Evolutionary conservation across 768 basidiomycete genomes (phyloP).

Genomic region (Mycena latifolia): DNA sequence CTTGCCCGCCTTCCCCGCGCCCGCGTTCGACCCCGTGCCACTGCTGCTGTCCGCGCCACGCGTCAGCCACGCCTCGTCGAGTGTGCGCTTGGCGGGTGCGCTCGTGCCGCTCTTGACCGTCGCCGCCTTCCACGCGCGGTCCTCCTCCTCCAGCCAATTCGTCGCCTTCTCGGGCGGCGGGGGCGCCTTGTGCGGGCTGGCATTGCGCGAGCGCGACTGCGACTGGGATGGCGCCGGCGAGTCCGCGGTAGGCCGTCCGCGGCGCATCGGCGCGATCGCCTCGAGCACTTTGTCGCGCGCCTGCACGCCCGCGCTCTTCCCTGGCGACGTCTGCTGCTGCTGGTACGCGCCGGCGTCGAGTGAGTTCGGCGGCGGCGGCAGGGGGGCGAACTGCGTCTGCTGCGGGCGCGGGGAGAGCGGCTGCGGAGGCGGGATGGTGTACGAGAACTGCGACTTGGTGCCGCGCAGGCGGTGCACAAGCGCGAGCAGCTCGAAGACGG

Average conservation of each 20-base stretch:
- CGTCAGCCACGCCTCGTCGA: conserved; percentile 57
- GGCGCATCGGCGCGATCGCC: conserved; percentile 83
- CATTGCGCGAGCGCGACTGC: conserved; percentile 45
- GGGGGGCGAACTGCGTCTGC: conserved; percentile 43
- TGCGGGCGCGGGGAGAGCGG: conserved; percentile 56
- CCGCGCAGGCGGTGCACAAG: conserved; percentile 90
- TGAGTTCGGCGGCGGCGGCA: conserved; percentile 41
- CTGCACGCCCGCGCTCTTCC: conserved; percentile 68
- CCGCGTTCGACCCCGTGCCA: conserved; percentile 31
- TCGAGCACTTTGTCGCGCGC: conserved; percentile 84
- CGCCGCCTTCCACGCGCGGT: conserved; percentile 61
- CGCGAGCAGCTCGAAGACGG: conserved; percentile 87
- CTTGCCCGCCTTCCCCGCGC: conserved; percentile 40
- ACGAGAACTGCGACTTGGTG: conserved; percentile 84
- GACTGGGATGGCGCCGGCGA: conserved; percentile 13
- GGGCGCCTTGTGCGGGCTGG: conserved; percentile 44
- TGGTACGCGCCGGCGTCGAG: conserved; percentile 48
- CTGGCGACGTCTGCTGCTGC: conserved; percentile 41
- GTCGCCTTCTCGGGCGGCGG: conserved; percentile 30
- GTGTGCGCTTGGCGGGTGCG: conserved; percentile 29
- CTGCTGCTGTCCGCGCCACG: conserved; percentile 39
- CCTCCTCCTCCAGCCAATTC: conserved; percentile 59
- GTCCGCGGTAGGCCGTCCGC: conserved; percentile 67
- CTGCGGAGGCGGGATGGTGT: conserved; percentile 65
- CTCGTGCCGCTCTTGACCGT: conserved; percentile 42